Conservation (phyloP, 371 early-diverging fungal genomes). For the Mucor racemosus region DNA sequence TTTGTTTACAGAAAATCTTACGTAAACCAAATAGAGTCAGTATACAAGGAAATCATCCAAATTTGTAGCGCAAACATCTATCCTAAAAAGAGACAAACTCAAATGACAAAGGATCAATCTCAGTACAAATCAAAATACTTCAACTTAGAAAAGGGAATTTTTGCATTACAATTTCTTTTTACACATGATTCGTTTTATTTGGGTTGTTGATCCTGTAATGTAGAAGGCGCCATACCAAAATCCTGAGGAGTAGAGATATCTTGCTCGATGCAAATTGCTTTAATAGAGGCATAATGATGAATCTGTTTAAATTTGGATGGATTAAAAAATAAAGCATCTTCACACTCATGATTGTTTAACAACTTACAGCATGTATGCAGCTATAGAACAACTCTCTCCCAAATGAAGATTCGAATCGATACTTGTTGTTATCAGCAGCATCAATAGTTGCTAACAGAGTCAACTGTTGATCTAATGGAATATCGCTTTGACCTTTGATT, state of each 20-base stretch:
- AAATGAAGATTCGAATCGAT: constrained; percentile 47
- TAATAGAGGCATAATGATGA: constrained; percentile 64
- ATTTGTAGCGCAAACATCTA: no score
- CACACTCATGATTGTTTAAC: no score
- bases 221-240: constrained; percentile 66
- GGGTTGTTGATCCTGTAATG: constrained; percentile 30
- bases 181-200: no score
- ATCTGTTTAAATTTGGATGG: constrained; percentile 26
- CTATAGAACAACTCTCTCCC: constrained; percentile 74
- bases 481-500: constrained; percentile 7
- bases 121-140: no score
- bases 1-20: no score
- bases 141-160: no score
- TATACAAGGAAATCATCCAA: no score
- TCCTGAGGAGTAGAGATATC: constrained; percentile 39
- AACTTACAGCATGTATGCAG: constrained; percentile 49
- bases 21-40: no score
- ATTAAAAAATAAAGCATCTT: no score
- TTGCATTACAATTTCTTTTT: no score
- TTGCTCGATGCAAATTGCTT: constrained; percentile 59
- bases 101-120: no score
- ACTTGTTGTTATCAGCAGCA: constrained; percentile 26
- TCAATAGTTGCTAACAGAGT: constrained; percentile 45
- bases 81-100: no score
- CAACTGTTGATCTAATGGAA: constrained; percentile 27